Percentiles rank a stretch among this genome's conserved stretches.
These are phyloP conservation scores for Aspergillus panamensis DNA, from an alignment of 495 filamentous ascomycete genomes.

Conservation along the genomic window DNA sequence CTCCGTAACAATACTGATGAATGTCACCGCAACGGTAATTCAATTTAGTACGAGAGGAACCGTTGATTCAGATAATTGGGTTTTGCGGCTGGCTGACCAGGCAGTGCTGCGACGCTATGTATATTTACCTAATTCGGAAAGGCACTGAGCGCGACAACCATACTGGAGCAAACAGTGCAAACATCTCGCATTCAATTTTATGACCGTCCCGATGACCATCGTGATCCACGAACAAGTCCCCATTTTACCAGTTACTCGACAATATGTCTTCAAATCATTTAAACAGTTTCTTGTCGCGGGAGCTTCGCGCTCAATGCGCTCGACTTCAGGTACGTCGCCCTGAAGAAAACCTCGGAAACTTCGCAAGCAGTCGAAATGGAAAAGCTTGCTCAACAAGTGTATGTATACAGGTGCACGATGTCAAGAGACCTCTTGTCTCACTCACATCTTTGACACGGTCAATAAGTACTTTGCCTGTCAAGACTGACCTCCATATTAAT, in stretches of 20 bases:
- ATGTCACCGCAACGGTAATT: slow-evolving; percentile 5
- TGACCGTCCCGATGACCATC: neutral
- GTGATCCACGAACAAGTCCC: neutral
- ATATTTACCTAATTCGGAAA: slow-evolving; percentile 3
- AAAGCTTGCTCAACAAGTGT: neutral
- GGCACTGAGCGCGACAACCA: neutral
- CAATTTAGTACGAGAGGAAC: slow-evolving; percentile 9
- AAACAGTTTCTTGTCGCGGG: slow-evolving; percentile 1
- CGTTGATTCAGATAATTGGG: slow-evolving; percentile 12
- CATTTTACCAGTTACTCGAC: no score
- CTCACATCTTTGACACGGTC: neutral
- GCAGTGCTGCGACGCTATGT: slow-evolving; percentile 11
- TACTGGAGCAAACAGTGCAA: slow-evolving; percentile 33
- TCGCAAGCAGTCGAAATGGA: neutral
- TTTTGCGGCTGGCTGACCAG: slow-evolving; percentile 11
- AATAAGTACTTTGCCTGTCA: neutral
- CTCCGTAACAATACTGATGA: no score
- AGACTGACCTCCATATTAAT: neutral
- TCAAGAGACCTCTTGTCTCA: neutral
- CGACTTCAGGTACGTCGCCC: slow-evolving; percentile 10
- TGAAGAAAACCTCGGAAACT: neutral
- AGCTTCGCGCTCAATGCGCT: slow-evolving; percentile 12
- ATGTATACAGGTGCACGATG: neutral
- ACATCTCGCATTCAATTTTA: slow-evolving; percentile 16
- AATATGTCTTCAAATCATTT: slow-evolving; percentile 13